phyloP scores from a whole-genome alignment of 2,329 filamentous ascomycete genomes.

The Cordyceps cateniannulata region DNA sequence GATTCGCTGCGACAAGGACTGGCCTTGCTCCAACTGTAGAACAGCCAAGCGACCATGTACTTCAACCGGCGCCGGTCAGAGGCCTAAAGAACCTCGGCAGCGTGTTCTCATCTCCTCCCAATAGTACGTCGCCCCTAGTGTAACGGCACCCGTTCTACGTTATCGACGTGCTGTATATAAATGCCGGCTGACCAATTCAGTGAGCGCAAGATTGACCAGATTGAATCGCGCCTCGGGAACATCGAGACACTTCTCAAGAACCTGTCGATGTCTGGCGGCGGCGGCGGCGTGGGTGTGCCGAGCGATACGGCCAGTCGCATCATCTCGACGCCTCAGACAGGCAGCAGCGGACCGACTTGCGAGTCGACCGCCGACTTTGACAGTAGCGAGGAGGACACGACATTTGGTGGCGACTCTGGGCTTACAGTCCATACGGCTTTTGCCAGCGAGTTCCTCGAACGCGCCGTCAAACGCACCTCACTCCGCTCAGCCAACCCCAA shows the following conservation, averaged over 20 bases:
- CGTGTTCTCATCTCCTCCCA: conserved; percentile 54
- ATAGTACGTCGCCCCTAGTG: conserved; percentile 39
- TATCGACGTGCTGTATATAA: not conserved
- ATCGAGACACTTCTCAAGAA: conserved; percentile 38
- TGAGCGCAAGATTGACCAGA: conserved; percentile 47
- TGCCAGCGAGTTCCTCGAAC: conserved; percentile 47
- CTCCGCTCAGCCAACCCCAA: conserved; percentile 40
- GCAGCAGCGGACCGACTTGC: conserved; percentile 21
- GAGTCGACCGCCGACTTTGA: conserved; percentile 29
- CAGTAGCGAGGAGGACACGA: conserved; percentile 31
- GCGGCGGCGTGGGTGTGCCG: not conserved
- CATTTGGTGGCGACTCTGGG: conserved; percentile 42
- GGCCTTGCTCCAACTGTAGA: conserved; percentile 52
- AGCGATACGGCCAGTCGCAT: conserved; percentile 16
- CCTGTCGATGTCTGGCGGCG: conserved; percentile 23
- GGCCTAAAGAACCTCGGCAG: conserved; percentile 48
- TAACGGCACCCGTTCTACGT: not conserved
- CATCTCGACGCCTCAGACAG: conserved; percentile 21
- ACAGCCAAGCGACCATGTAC: conserved; percentile 47
- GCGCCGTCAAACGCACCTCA: conserved; percentile 43
- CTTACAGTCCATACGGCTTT: conserved; percentile 46
- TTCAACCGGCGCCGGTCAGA: conserved; percentile 47
- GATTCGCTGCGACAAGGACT: conserved; percentile 54
- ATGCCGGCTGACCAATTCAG: conserved; percentile 22
- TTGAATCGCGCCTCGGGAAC: conserved; percentile 37